A percentile compares a stretch with the other conserved stretches of the same genome.
Conservation (phyloP, 345 rosid genomes). For the Chamaenerion angustifolium region DNA sequence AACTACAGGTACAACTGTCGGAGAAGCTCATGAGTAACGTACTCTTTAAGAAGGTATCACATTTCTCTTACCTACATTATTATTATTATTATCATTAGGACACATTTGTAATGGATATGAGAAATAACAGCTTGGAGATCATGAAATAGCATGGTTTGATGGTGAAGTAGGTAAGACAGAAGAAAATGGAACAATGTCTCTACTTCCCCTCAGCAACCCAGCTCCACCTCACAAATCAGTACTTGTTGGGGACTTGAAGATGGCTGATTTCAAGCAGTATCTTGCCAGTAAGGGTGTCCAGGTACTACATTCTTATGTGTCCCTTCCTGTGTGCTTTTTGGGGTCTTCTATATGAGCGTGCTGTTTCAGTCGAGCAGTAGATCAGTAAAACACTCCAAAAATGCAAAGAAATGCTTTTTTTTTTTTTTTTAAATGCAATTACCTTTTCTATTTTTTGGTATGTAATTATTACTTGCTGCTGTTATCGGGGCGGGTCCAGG, state of each 20-base stretch:
- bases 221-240: conserved; percentile 73
- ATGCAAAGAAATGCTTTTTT: no score
- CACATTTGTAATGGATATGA: not conserved
- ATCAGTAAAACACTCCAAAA: no score
- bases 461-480: no score
- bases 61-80: not conserved
- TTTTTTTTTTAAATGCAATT: no score
- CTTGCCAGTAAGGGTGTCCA: conserved; percentile 87
- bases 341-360: no score
- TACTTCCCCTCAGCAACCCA: conserved; percentile 46
- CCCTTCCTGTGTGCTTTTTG: no score
- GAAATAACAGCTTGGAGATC: conserved; percentile 67
- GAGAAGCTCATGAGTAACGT: conserved; percentile 96
- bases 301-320: no score
- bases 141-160: conserved; percentile 91
- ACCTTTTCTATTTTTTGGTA: no score
- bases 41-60: conserved; percentile 77
- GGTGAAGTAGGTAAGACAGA: conserved; percentile 83
- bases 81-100: no score
- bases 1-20: conserved; percentile 74
- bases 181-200: conserved; percentile 46
- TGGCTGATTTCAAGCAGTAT: conserved; percentile 89
- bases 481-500: conserved; percentile 23
- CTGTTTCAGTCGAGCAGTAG: no score
- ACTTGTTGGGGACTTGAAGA: conserved; percentile 79